Evolutionary conservation across 2,329 filamentous ascomycete genomes (phyloP), one percentile per base, ranked within the genome.

Genomic region (Phialocephala sp.): DNA sequence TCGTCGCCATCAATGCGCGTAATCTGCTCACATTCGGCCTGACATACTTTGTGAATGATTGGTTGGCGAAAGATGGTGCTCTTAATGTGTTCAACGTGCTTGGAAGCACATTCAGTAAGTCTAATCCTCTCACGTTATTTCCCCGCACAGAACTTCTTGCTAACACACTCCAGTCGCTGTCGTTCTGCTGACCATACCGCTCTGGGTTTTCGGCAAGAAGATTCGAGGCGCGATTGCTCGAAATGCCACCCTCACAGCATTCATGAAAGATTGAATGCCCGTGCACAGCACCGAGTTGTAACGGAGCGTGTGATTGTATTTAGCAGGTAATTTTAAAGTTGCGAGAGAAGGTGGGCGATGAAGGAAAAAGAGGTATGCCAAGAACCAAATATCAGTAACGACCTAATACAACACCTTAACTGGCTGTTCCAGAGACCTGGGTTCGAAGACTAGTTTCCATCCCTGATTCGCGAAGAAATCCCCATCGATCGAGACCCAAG

Each of bases 11-110:
- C 43, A 72, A 71, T 54, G 64, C 68, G 20, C 66, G 68, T 14
- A 81, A 81, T 67, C 74, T 81, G 39, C 64, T 81, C n/a, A 78
- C 80, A 61, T 81, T 79, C 57, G 78, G 77, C 1, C 79, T 80
- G 62, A 77, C 76, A 11, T 80, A 80, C 58, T 80, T 81, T 61
- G 76, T 80, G 20, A 81, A 81, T 65, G 74, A 80, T 59, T 81
- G 79, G 79, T 75, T 79, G 4, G 74, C 72, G 11, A 70, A 59
- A 6, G 71, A 69, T 14, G 79, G 79, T 0, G 77, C 78, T 1
- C 73, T 74, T 8, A 62, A 67, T 24, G 78, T 80, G 4, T 80
- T 80, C 52, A 79, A 78, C 62, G 72, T 76, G 1, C 78, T 80
- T 65, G 78, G 74, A 3, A 78, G 75, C 4, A 64, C 56, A 8